Evolutionary conservation across 805 yeast genomes (phyloP).

Genomic region (Candida coquimbonensis): DNA sequence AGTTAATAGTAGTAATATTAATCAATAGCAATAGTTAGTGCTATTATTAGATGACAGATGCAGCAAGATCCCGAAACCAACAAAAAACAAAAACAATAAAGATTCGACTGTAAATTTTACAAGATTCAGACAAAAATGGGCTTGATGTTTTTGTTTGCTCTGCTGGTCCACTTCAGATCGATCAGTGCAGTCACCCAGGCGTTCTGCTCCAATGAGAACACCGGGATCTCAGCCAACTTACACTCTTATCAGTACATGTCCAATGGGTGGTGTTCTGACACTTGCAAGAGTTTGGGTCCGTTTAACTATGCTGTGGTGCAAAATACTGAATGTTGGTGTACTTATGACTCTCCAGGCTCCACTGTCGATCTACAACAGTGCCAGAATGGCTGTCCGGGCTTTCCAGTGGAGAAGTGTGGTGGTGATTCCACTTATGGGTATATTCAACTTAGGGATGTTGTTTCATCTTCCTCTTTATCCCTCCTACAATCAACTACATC

Average conservation of each 20-base stretch:
- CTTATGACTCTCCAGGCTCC: constrained; percentile 40
- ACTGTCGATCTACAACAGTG: constrained; percentile 30
- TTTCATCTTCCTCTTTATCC: constrained; percentile 7
- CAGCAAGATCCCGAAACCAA: no score
- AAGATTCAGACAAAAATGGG: no score
- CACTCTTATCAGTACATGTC: constrained; percentile 26
- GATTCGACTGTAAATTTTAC: no score
- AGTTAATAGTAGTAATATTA: no score
- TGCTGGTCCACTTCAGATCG: background rate
- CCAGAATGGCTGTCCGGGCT: constrained; percentile 37
- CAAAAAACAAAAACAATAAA: no score
- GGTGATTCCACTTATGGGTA: constrained; percentile 47
- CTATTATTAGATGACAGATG: no score
- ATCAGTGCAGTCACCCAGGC: constrained; percentile 2
- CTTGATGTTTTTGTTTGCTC: no score
- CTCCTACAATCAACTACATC: constrained; percentile 16
- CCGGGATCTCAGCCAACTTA: constrained; percentile 23
- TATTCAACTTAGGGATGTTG: constrained; percentile 31
- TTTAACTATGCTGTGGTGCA: constrained; percentile 45
- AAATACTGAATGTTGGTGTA: constrained; percentile 54
- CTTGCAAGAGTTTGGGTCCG: constrained; percentile 32
- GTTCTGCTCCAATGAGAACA: constrained; percentile 34
- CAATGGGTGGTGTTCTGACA: constrained; percentile 45
- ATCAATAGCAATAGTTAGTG: no score
- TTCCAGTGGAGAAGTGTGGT: constrained; percentile 37